Evolutionary conservation across 495 filamentous ascomycete genomes (phyloP), one percentile per base, ranked within the genome.

Genomic region (Lepidopterella palustris): DNA sequence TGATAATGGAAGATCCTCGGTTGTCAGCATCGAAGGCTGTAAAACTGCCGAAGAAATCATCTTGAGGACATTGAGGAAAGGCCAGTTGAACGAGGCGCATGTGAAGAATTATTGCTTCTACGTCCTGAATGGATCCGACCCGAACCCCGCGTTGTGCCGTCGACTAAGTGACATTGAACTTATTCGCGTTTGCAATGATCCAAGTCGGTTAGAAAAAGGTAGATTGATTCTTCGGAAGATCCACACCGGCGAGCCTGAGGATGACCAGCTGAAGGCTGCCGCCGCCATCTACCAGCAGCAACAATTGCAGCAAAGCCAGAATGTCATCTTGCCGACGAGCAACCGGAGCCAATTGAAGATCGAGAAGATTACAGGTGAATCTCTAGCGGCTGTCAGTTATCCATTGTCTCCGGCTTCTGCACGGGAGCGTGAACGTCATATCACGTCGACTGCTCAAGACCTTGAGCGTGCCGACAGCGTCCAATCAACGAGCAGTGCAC

Each of bases 41-140:
- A 89, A 85, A 67, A 95, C 87, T 1, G 83, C 88, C 29, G 93
- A 97, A 62, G 90, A 96, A 57, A 86, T 99, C 53, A 88, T 96
- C 72, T 77, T 88, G 25, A 84, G 84, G 58, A 92, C 92, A 1
- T 73, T 97, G 23, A 85, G 83, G 63, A 97, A 97, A 68, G 86
- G 95, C 58, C 78, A 77, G 29, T 69, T 77, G 26, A 70, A 68
- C 35, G 79, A 77, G 59, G 67, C 70, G 13, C 75, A 77, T 45
- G 68, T 74, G 53, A 74, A 73, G 55, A 76, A 66, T 55, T 75
- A 77, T 57, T 76, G 73, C 67, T 76, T 77, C 68, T 77, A 75
- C 48, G 67, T 77, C 21, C 75, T 97, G 61, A 86, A 87, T 69
- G 91, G 90, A 49, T 73, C 87, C n/a, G 89, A 95, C 20, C 84